Evolutionary conservation across 306 rosid species (phyloP).

Genomic region (Corylus heterophylla): DNA sequence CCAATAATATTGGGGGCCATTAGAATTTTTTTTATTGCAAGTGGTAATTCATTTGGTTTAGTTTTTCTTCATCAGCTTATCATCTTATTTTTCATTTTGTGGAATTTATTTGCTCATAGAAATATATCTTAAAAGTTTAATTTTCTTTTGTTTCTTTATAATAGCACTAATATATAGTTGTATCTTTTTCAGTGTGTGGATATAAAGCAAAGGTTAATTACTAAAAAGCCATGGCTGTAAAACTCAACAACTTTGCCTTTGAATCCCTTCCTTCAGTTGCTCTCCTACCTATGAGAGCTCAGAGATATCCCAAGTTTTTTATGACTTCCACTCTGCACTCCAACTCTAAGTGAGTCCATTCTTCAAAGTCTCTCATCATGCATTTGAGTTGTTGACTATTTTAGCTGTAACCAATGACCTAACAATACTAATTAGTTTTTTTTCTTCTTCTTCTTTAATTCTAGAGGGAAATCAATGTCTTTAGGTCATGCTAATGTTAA

Average conservation of each 20-base stretch:
- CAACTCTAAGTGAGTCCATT: constrained; percentile 50
- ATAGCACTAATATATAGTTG: no score
- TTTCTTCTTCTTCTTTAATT: not conserved
- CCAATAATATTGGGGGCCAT: no score
- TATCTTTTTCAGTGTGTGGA: no score
- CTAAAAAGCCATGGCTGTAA: constrained; percentile 49
- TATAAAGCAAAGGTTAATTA: not conserved
- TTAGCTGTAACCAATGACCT: not conserved
- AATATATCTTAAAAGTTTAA: no score
- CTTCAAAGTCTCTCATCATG: not conserved
- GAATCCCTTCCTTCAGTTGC: constrained; percentile 47
- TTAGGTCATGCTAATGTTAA: constrained; percentile 59
- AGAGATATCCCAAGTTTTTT: constrained; percentile 75
- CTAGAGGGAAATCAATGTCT: constrained; percentile 61
- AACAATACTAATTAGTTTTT: not conserved
- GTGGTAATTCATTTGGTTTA: no score
- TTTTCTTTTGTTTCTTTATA: no score
- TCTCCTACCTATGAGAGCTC: constrained; percentile 58
- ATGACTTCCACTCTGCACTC: constrained; percentile 81
- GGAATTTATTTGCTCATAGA: no score
- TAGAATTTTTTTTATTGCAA: no score
- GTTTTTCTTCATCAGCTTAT: no score
- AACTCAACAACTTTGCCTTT: constrained; percentile 34
- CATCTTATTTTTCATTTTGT: no score
- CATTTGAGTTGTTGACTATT: no score